A percentile compares a stretch with the other conserved stretches of the same genome.
These are phyloP conservation scores for Penicillium italicum DNA, from an alignment of 2,329 filamentous ascomycete genomes.

Conservation along the genomic window DNA sequence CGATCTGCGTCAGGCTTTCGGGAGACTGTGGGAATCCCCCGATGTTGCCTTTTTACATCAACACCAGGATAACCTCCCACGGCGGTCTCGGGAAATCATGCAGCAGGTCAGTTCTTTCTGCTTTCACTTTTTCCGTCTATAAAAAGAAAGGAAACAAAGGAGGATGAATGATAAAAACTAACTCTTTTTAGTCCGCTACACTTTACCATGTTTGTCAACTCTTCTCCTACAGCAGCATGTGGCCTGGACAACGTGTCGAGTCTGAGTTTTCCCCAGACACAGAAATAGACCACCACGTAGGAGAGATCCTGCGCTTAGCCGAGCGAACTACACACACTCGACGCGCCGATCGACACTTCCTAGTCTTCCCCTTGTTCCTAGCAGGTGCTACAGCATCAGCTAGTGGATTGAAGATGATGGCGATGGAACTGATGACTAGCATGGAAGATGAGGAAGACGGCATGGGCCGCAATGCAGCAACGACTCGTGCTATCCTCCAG, in stretches of 20 bases:
- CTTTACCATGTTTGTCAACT: slow-evolving; percentile 51
- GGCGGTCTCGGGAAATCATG: slow-evolving; percentile 37
- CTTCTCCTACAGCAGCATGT: slow-evolving; percentile 55
- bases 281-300: slow-evolving; percentile 46
- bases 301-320: slow-evolving; percentile 46
- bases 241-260: slow-evolving; percentile 46
- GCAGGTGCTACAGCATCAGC: slow-evolving; percentile 46
- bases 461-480: slow-evolving; percentile 48
- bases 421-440: slow-evolving; percentile 48
- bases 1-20: slow-evolving; percentile 37
- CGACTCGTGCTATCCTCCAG: slow-evolving; percentile 46
- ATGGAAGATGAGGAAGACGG: slow-evolving; percentile 45
- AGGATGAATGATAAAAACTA: too few species aligned
- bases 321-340: slow-evolving; percentile 39
- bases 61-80: slow-evolving; percentile 36
- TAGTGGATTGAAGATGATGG: slow-evolving; percentile 44
- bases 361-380: slow-evolving; percentile 55
- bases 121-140: not conserved
- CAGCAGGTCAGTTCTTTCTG: slow-evolving; percentile 42
- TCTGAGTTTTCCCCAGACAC: slow-evolving; percentile 36
- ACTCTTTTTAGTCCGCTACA: slow-evolving; percentile 27
- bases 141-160: too few species aligned
- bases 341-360: slow-evolving; percentile 44
- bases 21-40: slow-evolving; percentile 38
- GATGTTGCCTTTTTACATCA: slow-evolving; percentile 36